Evolutionary conservation across 2,329 filamentous ascomycete species (phyloP).

Genomic region (Aspergillus brunneoviolaceus): DNA sequence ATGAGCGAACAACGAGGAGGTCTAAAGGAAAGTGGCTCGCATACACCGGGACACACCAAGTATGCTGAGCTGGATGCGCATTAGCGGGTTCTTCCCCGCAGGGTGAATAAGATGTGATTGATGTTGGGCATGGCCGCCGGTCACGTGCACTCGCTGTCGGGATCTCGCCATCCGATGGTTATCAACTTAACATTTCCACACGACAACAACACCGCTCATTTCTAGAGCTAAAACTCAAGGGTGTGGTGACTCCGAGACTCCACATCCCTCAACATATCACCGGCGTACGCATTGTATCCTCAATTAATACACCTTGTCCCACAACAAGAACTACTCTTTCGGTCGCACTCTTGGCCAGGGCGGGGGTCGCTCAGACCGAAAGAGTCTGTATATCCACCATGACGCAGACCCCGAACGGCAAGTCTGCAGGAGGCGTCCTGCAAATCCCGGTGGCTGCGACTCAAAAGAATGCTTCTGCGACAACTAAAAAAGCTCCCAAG

Average conservation of each 20-base stretch:
- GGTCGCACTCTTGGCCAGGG: neutral
- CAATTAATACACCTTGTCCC: neutral
- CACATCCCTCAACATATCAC: neutral
- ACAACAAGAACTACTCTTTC: neutral
- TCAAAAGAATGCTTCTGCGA: conserved; percentile 43
- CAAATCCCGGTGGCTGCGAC: conserved; percentile 51
- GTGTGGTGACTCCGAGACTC: neutral
- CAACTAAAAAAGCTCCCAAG: conserved; percentile 48
- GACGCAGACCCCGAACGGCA: conserved; percentile 30
- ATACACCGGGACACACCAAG: conserved; percentile 1
- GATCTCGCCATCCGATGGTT: neutral
- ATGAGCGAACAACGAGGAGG: neutral
- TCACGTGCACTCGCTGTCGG: neutral
- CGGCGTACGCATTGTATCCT: neutral
- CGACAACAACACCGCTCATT: neutral
- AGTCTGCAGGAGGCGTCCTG: conserved; percentile 53
- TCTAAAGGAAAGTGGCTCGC: neutral
- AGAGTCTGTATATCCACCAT: conserved; percentile 16
- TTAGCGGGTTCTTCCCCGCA: conserved; percentile 3
- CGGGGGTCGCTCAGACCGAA: neutral
- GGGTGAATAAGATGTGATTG: conserved; percentile 1
- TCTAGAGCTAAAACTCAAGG: neutral
- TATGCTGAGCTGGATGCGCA: conserved; percentile 1
- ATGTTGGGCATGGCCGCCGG: neutral
- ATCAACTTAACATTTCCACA: neutral